Base-by-base conservation (phyloP, 106 monocot genomes). In the Allium sativum region DNA sequence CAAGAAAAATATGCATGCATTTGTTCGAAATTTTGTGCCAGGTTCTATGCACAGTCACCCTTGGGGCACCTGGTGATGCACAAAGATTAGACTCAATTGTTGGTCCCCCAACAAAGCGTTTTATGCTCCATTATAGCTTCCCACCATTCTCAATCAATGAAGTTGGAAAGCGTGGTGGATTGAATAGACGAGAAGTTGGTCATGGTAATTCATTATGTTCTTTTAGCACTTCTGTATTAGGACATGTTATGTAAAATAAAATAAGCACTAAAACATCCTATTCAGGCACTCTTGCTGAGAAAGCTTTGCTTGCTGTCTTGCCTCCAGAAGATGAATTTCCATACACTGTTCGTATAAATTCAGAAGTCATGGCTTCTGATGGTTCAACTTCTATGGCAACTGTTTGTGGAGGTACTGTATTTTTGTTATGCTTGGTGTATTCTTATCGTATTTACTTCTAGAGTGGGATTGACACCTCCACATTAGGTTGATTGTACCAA, bases 311-410 rank as follows among this genome's bases (percentile, higher is more conserved):
- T 65, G 87, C 96, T 52, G 91, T 91, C 43, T 74, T 96, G 40
- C 96, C 96, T 63, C 82, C 87, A 45, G 96, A 96, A 65, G 67
- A 70, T 76, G 96, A 91, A 48, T 96, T 96, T 56, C 82, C 82
- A 45, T 96, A 96, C 67, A 76, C 96, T 52, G 79, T 91, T 64
- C 83, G 96, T 60, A 69, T 96, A 21, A 91, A 96, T 68, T 91
- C 96, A 48, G 91, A 96, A 76, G 96, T 96, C 12, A 85, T 96
- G 96, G 84, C 87, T 6, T 91, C 91, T 58, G 96, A 96, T 82
- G 96, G 96, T 60, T 96, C 96, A 44, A 96, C 96, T 69, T 91
- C 91, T 68, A 96, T 96, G 96, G 96, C 96, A 67, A 87, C 77
- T 78, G 96, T 96, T 19, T 96, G 96, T 76, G 96, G 84, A 82